Conservation (phyloP, 176 grass and related monocot species). For the Triticum dicoccoides region DNA sequence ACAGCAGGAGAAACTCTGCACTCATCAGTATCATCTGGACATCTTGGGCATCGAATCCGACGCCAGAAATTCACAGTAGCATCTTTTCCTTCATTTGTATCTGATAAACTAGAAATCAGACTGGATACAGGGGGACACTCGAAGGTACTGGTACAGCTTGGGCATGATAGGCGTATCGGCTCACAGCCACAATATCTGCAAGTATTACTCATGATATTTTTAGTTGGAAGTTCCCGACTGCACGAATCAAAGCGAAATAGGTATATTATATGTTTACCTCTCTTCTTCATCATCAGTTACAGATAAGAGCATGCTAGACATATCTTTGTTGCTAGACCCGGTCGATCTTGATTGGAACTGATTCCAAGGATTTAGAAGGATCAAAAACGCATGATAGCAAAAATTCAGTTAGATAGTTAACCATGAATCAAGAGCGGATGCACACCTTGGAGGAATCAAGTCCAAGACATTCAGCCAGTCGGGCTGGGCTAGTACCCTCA, state of each 20-base stretch:
- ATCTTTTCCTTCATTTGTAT: conserved; percentile 50
- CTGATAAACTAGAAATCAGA: conserved; percentile 52
- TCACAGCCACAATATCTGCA: conserved; percentile 86
- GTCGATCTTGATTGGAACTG: conserved; percentile 74
- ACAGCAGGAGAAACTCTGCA: conserved; percentile 60
- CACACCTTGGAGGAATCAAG: conserved; percentile 96
- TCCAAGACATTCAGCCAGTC: conserved; percentile 91
- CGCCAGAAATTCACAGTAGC: conserved; percentile 70
- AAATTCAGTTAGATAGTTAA: conserved; percentile 3
- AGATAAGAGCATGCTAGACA: conserved; percentile 63
- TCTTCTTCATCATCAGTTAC: conserved; percentile 72
- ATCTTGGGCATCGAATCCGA: conserved; percentile 75
- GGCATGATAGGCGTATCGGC: conserved; percentile 72
- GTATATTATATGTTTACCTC: conserved; percentile 56
- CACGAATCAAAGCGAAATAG: conserved; percentile 18
- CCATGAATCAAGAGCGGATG: not conserved
- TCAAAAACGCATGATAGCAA: conserved; percentile 16
- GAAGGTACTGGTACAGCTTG: conserved; percentile 76
- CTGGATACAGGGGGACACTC: conserved; percentile 83
- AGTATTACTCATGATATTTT: conserved; percentile 45
- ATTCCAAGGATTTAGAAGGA: conserved; percentile 22
- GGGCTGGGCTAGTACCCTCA: conserved; percentile 93
- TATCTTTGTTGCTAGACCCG: conserved; percentile 63
- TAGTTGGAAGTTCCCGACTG: conserved; percentile 4
- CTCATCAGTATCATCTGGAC: conserved; percentile 56